phyloP scores from a whole-genome alignment of 208 protist species.

The Blechomonas ayalai region DNA sequence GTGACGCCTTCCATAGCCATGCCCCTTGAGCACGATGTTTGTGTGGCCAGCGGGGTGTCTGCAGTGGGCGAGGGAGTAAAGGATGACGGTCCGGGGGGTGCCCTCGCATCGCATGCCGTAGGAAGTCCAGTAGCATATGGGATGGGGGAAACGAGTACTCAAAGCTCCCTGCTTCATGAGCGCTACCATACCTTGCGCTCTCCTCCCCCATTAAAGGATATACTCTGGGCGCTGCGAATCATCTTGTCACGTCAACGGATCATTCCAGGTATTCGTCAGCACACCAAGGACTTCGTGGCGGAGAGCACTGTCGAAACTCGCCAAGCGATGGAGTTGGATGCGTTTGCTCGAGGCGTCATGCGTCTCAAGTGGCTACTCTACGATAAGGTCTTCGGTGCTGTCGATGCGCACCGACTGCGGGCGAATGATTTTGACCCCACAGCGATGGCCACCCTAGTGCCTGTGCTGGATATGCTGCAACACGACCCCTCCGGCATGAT shows the following conservation, averaged over 20 bases:
- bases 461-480: slow-evolving; percentile 52
- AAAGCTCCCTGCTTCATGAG: not conserved
- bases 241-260: slow-evolving; percentile 46
- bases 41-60: not conserved
- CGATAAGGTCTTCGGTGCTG: slow-evolving; percentile 19
- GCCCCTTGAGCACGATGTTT: not conserved
- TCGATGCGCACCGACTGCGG: slow-evolving; percentile 17
- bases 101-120: too few species aligned
- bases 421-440: slow-evolving; percentile 32
- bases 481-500: slow-evolving; percentile 27
- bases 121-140: not conserved
- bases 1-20: not conserved
- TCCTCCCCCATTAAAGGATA: slow-evolving; percentile 40
- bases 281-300: not conserved
- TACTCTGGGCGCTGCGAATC: slow-evolving; percentile 51
- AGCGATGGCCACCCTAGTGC: slow-evolving; percentile 30
- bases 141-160: not conserved
- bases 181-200: not conserved
- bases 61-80: not conserved
- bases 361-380: slow-evolving; percentile 17
- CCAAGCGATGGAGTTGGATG: slow-evolving; percentile 20
- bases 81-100: too few species aligned
- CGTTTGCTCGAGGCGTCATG: slow-evolving; percentile 15
- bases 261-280: slow-evolving; percentile 18
- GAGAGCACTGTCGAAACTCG: not conserved